Percentiles rank a stretch among this genome's conserved stretches.
Evolutionary conservation across 805 yeast genomes (phyloP).

Genomic region (Metschnikowia vanudenii): DNA sequence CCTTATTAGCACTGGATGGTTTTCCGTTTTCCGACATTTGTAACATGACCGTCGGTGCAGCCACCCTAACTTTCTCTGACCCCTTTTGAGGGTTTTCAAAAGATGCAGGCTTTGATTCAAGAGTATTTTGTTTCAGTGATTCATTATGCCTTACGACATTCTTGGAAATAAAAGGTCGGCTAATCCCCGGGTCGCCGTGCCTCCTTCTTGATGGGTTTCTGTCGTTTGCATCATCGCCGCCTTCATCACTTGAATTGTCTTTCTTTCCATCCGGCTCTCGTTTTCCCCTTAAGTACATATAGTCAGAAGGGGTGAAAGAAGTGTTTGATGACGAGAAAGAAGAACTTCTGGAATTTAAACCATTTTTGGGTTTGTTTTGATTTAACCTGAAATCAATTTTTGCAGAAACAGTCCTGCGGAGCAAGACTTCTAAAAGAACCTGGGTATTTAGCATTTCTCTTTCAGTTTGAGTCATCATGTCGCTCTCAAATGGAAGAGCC

Average conservation of each 20-base stretch:
- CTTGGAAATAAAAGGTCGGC: too few relatives aligned
- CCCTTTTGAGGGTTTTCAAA: too few relatives aligned
- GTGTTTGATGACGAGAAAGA: conserved; percentile 3
- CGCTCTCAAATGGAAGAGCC: conserved; percentile 30
- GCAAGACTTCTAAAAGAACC: conserved; percentile 35
- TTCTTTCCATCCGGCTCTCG: background rate
- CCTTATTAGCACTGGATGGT: too few relatives aligned
- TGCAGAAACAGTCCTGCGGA: conserved; percentile 43
- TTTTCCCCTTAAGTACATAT: background rate
- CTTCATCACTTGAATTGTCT: background rate
- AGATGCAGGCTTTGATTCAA: too few relatives aligned
- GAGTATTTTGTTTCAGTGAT: too few relatives aligned
- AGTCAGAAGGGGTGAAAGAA: background rate
- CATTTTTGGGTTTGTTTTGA: background rate
- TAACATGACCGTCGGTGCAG: too few relatives aligned
- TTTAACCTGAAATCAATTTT: conserved; percentile 37
- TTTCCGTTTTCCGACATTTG: too few relatives aligned
- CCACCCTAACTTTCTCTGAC: too few relatives aligned
- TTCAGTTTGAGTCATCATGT: conserved; percentile 26
- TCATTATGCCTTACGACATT: too few relatives aligned
- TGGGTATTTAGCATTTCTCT: conserved; percentile 29
- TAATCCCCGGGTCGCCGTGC: too few relatives aligned
- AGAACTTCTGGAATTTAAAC: background rate
- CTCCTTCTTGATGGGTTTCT: background rate
- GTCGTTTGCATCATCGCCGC: background rate